These are phyloP conservation scores for Cyberlindnera subsufficiens DNA, from an alignment of 805 yeast species.

Conservation along the genomic window DNA sequence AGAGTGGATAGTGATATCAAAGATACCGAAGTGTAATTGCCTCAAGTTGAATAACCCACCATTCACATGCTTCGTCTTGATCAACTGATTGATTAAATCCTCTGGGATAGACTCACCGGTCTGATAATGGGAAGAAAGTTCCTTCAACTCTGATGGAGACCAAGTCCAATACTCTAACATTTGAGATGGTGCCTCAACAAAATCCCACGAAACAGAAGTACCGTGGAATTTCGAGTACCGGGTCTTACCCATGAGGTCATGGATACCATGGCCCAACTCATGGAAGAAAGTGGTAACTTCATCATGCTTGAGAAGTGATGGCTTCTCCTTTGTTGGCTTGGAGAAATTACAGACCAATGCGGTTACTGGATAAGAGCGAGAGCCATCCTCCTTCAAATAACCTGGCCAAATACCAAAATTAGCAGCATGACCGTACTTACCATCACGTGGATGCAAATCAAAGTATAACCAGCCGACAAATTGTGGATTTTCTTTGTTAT, in stretches of 20 bases:
- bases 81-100: conserved; percentile 49
- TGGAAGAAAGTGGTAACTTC: conserved; percentile 85
- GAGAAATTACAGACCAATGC: conserved; percentile 83
- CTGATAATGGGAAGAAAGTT: conserved; percentile 59
- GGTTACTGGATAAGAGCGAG: conserved; percentile 59
- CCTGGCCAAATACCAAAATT: conserved; percentile 67
- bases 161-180: conserved; percentile 87
- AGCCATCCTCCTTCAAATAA: conserved; percentile 41
- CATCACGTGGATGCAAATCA: conserved; percentile 80
- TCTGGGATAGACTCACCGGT: conserved; percentile 54
- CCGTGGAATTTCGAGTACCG: conserved; percentile 67
- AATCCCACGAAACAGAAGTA: conserved; percentile 70
- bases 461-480: conserved; percentile 77
- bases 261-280: conserved; percentile 87
- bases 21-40: conserved; percentile 73
- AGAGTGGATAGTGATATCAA: conserved; percentile 67
- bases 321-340: conserved; percentile 62
- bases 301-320: conserved; percentile 67
- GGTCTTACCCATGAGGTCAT: conserved; percentile 65
- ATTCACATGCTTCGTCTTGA: conserved; percentile 67
- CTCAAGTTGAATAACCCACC: conserved; percentile 67
- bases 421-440: conserved; percentile 88
- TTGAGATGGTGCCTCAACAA: conserved; percentile 90
- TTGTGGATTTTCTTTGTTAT: conserved; percentile 38
- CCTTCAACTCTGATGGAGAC: conserved; percentile 54